Evolutionary conservation across 2,329 filamentous ascomycete genomes (phyloP).

Genomic region (Diaporthe australafricana): DNA sequence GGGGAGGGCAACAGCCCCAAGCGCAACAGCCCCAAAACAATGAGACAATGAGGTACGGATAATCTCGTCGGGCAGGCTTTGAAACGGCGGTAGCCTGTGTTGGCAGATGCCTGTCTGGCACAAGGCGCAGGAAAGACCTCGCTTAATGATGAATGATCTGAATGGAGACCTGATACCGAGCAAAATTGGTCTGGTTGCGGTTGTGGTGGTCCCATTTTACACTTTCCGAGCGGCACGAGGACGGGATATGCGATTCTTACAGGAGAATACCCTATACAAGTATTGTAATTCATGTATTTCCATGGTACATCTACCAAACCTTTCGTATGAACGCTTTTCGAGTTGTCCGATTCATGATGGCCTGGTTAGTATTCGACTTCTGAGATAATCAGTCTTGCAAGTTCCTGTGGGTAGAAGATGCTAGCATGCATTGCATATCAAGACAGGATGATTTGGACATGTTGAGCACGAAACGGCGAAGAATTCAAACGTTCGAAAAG

Average conservation of each 20-base stretch:
- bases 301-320: background rate
- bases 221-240: background rate
- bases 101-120: background rate
- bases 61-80: constrained; percentile 55
- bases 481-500: too few species aligned
- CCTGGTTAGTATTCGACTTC: background rate
- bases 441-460: too few species aligned
- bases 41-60: constrained; percentile 47
- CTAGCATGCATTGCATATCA: too few species aligned
- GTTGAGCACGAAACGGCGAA: too few species aligned
- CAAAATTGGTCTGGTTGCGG: background rate
- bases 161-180: background rate
- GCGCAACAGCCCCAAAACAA: constrained; percentile 37
- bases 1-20: constrained; percentile 40
- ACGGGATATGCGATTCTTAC: background rate
- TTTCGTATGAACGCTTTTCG: too few species aligned
- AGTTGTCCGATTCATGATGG: too few species aligned
- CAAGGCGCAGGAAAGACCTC: background rate
- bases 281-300: constrained; percentile 13
- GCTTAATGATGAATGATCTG: background rate
- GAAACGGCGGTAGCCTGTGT: background rate
- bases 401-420: too few species aligned
- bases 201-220: background rate
- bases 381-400: too few species aligned
- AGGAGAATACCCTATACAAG: constrained; percentile 24